Percentiles rank a stretch among this genome's conserved stretches.
These are phyloP conservation scores for Durotheca rogersii DNA, from an alignment of 495 filamentous ascomycete genomes.

Conservation along the genomic window DNA sequence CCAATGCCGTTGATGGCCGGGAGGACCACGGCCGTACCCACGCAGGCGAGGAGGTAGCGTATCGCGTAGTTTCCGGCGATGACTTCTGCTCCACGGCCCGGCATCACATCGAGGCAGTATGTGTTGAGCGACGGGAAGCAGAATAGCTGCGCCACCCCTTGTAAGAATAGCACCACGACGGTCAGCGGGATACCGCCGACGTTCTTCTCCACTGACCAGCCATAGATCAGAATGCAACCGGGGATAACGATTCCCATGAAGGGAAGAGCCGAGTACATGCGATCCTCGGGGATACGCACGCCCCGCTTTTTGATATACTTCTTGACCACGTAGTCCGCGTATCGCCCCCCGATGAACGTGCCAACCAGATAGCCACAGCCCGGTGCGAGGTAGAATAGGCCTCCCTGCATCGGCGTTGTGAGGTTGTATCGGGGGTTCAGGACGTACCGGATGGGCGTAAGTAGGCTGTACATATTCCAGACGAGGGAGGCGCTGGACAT, in stretches of 20 bases:
- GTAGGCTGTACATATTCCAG: constrained; percentile 72
- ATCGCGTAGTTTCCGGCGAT: constrained; percentile 73
- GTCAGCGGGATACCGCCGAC: constrained; percentile 67
- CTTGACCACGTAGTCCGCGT: constrained; percentile 65
- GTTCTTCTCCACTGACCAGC: constrained; percentile 67
- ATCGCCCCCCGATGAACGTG: constrained; percentile 70
- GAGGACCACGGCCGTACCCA: constrained; percentile 64
- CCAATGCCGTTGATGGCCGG: constrained; percentile 66
- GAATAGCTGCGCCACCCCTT: constrained; percentile 71
- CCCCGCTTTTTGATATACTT: constrained; percentile 61
- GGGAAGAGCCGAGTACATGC: constrained; percentile 60
- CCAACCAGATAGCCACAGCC: constrained; percentile 69
- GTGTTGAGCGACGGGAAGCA: constrained; percentile 73
- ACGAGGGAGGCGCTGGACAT: constrained; percentile 62
- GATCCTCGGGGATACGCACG: constrained; percentile 66
- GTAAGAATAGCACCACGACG: constrained; percentile 68
- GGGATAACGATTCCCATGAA: constrained; percentile 64
- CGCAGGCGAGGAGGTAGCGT: constrained; percentile 66
- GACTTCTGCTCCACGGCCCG: constrained; percentile 62
- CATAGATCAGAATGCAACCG: constrained; percentile 67
- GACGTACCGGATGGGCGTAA: constrained; percentile 74
- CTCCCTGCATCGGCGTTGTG: constrained; percentile 63
- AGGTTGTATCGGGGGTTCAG: constrained; percentile 72
- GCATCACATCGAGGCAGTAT: constrained; percentile 77
- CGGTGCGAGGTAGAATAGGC: constrained; percentile 73